These are phyloP conservation scores for Mortierella sp. DNA, from an alignment of 371 early-diverging fungal genomes.

Conservation along the genomic window DNA sequence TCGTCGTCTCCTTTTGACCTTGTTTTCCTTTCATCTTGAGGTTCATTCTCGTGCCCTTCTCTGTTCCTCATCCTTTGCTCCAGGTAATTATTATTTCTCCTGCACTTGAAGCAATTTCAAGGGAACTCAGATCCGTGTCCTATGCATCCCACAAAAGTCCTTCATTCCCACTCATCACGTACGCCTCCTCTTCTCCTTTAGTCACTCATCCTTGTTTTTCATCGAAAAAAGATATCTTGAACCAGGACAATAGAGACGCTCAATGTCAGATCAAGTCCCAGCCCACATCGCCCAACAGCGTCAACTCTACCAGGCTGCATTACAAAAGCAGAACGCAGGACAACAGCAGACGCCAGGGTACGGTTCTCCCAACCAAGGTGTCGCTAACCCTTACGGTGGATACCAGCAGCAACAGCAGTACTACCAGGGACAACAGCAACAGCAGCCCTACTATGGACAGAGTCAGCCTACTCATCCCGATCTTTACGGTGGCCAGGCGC, in stretches of 20 bases:
- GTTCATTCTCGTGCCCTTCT: no score
- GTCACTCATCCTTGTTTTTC: background rate
- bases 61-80: no score
- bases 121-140: no score
- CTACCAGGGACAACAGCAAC: constrained; percentile 23
- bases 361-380: constrained; percentile 7
- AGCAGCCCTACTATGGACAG: constrained; percentile 32
- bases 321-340: constrained; percentile 47
- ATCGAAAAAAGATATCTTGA: no score
- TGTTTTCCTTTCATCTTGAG: no score
- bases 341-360: constrained; percentile 21
- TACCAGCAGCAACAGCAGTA: constrained; percentile 32
- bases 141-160: background rate
- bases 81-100: no score
- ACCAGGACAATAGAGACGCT: no score
- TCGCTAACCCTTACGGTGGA: constrained; percentile 13
- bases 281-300: constrained; percentile 52
- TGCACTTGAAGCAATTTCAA: no score
- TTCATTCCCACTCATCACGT: background rate
- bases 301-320: constrained; percentile 44
- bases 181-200: background rate
- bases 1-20: no score
- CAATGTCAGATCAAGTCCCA: constrained; percentile 48
- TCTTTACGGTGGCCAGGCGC: constrained; percentile 18
- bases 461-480: constrained; percentile 1